Evolutionary conservation across 2,329 filamentous ascomycete genomes (phyloP), one percentile per base, ranked within the genome.

Genomic region (Talaromyces sp.): DNA sequence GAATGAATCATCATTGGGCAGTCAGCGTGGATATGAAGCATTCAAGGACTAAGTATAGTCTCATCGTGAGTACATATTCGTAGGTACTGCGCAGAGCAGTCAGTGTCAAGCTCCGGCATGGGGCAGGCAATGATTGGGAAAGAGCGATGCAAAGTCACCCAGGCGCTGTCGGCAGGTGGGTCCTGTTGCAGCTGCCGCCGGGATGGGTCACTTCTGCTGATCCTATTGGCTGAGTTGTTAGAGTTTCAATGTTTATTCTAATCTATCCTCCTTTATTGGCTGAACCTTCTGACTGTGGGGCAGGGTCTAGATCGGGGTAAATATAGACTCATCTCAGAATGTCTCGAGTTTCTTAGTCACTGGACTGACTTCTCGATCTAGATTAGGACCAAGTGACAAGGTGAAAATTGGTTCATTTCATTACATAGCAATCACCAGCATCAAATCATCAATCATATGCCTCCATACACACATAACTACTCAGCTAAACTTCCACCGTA

Each of bases 401-500:
- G 27, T 31, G 27, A 11, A 9, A 8, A 16, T 10, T 13, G 5
- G 14, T 56, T 37, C 31, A 35, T 14, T 47, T 24, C 52, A 39
- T 39, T 16, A 11, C 1, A 31, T 10, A n/a, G n/a, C 33, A 52
- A n/a, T 2, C 14, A 33, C 16, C n/a, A 11, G 2, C 27, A n/a
- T 33, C 24, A 33, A n/a, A 31, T 33, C n/a, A 56, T 37, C 31
- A 7, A 10, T 56, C 50, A 37, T 56, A 56, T 22, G n/a, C 52
- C 50, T 3, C 16, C 31, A 33, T n/a, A 52, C 14, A 11, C 31
- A 16, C 47, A 22, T 31, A 33, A 8, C 4, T n/a, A 52, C 43
- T 22, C 27, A 31, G 4, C 39, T 66, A 66, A 3, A 48, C 62
- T 8, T 57, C 22, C 33, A 82, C 76, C 3, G 72, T 76, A 68